phyloP scores from a whole-genome alignment of 108 stramenopile species.

The Stephanodiscus triporus region DNA sequence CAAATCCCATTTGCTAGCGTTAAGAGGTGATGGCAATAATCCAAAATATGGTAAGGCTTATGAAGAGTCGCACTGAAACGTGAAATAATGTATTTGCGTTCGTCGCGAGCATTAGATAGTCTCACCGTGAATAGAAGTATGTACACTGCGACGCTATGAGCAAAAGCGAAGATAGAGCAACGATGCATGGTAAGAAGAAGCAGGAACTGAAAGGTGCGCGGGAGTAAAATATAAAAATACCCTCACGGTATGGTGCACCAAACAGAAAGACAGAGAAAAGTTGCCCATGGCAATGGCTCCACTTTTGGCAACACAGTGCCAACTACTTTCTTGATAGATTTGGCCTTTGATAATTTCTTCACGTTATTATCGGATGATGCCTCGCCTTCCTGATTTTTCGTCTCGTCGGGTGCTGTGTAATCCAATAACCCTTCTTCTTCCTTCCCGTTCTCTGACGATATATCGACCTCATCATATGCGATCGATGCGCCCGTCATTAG shows the following conservation, averaged over 20 bases:
- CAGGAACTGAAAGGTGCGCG: not conserved
- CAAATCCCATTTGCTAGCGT: constrained; percentile 52
- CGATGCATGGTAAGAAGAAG: not conserved
- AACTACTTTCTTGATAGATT: not conserved
- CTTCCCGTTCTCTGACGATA: too few relatives aligned
- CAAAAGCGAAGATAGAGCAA: not conserved
- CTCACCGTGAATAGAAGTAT: constrained; percentile 38
- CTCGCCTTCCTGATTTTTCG: constrained; percentile 1
- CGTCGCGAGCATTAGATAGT: not conserved
- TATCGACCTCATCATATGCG: too few relatives aligned
- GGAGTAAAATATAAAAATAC: not conserved
- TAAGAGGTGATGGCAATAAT: not conserved
- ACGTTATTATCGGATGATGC: not conserved
- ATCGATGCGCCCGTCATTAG: too few relatives aligned
- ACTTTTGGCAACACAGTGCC: constrained; percentile 30
- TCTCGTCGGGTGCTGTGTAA: not conserved
- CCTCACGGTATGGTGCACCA: constrained; percentile 43
- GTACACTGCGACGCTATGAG: constrained; percentile 16
- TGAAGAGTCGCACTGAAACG: not conserved
- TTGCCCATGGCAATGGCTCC: constrained; percentile 35
- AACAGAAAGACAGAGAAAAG: constrained; percentile 38
- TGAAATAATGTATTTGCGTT: not conserved
- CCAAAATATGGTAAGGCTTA: not conserved
- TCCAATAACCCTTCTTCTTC: too few relatives aligned
- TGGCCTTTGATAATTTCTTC: not conserved